Evolutionary conservation across 2,329 filamentous ascomycete species (phyloP).

Genomic region (Tolypocladium guangdongense): DNA sequence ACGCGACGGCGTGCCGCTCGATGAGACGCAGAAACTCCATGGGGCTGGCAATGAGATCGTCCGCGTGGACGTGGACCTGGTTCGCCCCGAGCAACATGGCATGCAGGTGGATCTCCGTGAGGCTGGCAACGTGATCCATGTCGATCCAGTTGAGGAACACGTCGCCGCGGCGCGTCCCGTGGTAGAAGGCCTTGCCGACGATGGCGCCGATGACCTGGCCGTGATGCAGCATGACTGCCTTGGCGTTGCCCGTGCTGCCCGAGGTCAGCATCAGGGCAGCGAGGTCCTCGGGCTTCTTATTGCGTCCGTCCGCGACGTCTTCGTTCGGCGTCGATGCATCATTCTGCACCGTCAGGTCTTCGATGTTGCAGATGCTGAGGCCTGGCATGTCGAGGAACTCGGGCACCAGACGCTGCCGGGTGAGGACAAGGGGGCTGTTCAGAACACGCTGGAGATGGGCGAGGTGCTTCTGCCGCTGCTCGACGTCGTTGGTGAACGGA

Average conservation of each 20-base stretch:
- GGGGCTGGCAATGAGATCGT: constrained; percentile 29
- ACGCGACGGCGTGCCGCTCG: constrained; percentile 27
- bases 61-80: constrained; percentile 34
- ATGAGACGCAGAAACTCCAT: constrained; percentile 26
- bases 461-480: constrained; percentile 1
- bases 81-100: constrained; percentile 28
- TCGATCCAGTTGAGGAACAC: constrained; percentile 37
- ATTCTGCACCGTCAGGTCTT: background rate
- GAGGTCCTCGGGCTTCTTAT: constrained; percentile 2
- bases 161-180: constrained; percentile 12
- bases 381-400: background rate
- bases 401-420: background rate
- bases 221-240: constrained; percentile 35
- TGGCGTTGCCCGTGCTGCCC: constrained; percentile 38
- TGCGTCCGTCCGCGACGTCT: background rate
- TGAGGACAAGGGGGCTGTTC: no score
- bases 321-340: no score
- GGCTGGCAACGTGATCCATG: constrained; percentile 41
- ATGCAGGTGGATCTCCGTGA: constrained; percentile 40
- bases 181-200: constrained; percentile 24
- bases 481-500: background rate
- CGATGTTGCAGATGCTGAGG: background rate
- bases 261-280: constrained; percentile 40
- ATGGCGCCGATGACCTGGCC: constrained; percentile 29
- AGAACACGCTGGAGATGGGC: constrained; percentile 1